A percentile compares a stretch with the other conserved stretches of the same genome.
Conservation (phyloP, 2,329 filamentous ascomycete species). For the Epichloe gansuensis region DNA sequence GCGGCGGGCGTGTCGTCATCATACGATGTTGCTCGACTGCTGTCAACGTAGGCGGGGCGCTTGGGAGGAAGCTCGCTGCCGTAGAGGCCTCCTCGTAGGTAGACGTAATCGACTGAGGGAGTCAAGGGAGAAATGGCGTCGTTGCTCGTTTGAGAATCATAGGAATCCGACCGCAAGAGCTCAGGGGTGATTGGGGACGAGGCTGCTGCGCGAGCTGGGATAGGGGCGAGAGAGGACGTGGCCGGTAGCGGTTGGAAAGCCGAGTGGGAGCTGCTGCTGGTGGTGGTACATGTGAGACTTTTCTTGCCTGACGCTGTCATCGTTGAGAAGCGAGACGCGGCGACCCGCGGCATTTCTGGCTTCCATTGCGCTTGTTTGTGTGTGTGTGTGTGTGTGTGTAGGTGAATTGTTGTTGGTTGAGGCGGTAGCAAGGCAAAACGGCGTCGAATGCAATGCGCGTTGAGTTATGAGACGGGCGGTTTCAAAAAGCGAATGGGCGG, state of each 20-base stretch:
- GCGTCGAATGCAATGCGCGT: neutral
- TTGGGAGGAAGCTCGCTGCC: conserved; percentile 24
- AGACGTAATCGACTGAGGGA: conserved; percentile 34
- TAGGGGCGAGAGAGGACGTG: conserved; percentile 22
- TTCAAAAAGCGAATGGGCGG: neutral
- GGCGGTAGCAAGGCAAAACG: neutral
- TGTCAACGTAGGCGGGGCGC: conserved; percentile 29
- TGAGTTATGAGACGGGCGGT: neutral
- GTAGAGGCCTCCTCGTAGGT: conserved; percentile 28
- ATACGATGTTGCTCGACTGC: conserved; percentile 36
- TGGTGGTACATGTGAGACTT: conserved; percentile 11
- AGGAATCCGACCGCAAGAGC: conserved; percentile 48
- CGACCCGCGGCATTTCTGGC: conserved; percentile 44
- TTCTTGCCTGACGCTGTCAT: conserved; percentile 24
- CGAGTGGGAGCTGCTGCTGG: conserved; percentile 10
- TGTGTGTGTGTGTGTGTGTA: neutral
- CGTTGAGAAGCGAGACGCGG: conserved; percentile 48
- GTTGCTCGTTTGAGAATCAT: conserved; percentile 46
- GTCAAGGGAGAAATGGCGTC: conserved; percentile 45
- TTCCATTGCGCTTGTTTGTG: conserved; percentile 30
- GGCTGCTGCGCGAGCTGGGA: conserved; percentile 23
- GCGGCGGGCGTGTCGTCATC: conserved; percentile 33
- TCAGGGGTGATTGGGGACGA: conserved; percentile 42
- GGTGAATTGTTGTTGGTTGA: neutral
- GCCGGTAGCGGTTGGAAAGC: conserved; percentile 22